Conservation (phyloP, 2,329 filamentous ascomycete genomes). For the Colletotrichum sublineola region DNA sequence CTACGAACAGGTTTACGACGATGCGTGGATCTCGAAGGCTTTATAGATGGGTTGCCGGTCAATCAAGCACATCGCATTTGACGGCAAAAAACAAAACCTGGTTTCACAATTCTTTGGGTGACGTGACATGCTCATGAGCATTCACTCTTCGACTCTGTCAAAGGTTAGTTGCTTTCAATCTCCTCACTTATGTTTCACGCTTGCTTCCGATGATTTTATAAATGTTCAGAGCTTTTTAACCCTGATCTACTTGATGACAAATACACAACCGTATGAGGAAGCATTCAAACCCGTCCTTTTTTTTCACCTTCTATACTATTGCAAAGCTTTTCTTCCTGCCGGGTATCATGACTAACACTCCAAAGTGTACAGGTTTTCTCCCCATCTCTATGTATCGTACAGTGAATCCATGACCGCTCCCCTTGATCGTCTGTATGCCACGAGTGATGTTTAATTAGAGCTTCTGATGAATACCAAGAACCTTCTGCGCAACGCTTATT, state of each 20-base stretch:
- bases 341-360: conserved; percentile 57
- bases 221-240: conserved; percentile 76
- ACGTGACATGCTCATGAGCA: conserved; percentile 46
- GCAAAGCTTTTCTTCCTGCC: conserved; percentile 41
- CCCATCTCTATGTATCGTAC: conserved; percentile 17
- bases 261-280: conserved; percentile 71
- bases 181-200: conserved; percentile 24
- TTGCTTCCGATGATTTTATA: conserved; percentile 68
- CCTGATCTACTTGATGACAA: conserved; percentile 72
- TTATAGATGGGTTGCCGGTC: conserved; percentile 64
- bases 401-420: conserved; percentile 26
- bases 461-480: conserved; percentile 57
- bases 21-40: conserved; percentile 55
- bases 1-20: conserved; percentile 61
- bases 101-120: conserved; percentile 43
- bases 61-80: conserved; percentile 51
- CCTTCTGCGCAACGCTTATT: conserved; percentile 74
- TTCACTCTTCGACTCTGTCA: conserved; percentile 37
- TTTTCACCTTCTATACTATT: conserved; percentile 23
- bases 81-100: conserved; percentile 42
- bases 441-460: conserved; percentile 16
- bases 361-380: conserved; percentile 34
- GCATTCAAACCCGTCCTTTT: conserved; percentile 44
- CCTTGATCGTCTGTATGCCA: neutral
- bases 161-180: conserved; percentile 60